Base-by-base conservation (phyloP, 768 basidiomycete species). In the Trametes cubensis region DNA sequence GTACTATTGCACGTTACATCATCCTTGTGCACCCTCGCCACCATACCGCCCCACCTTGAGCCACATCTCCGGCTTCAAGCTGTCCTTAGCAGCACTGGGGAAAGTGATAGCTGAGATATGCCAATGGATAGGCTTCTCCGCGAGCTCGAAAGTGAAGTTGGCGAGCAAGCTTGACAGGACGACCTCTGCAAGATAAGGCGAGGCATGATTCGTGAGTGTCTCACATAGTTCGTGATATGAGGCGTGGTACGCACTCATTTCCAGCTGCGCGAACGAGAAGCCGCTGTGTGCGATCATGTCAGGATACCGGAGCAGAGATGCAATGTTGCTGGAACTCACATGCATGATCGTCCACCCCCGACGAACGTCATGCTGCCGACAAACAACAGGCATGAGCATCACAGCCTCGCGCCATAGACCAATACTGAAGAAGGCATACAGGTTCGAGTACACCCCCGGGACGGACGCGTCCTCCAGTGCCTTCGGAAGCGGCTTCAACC, bases 121-220 rank as follows among this genome's bases (percentile, higher is more conserved):
- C 66, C 67, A 68, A 11, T 60, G 30, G 20, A 68, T 66, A 8
- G 61, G 64, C 26, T 58, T 65, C 17, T 55, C 56, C 4, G 50
- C 56, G 40, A 56, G 58, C 42, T 55, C 61, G 58, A 67, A 67
- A 13, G 51, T 58, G 66, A 67, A 67, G 61, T 61, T 55, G 3
- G 60, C 26, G 15, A 67, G 54, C 10, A 67, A 51, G 30, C 50
- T 59, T 2, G 63, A 57, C 42, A 67, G 21, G 6, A 67, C 49
- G 44, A 63, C 63, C 61, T 65, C 66, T 67, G 59, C 18, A 13
- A 3, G 2, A 39, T 5, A 18, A 15, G 20, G 28, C 41, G 13
- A 15, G 20, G 28, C 41, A 34, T 11, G 2, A 34, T 34, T 34
- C 10, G 5, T 34, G 10, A 34, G 34, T 10, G 11, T 7, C 10